Evolutionary conservation across 148 eudicot species (phyloP), one percentile per base, ranked within the genome.

Genomic region (Salicornia ramosissima): DNA sequence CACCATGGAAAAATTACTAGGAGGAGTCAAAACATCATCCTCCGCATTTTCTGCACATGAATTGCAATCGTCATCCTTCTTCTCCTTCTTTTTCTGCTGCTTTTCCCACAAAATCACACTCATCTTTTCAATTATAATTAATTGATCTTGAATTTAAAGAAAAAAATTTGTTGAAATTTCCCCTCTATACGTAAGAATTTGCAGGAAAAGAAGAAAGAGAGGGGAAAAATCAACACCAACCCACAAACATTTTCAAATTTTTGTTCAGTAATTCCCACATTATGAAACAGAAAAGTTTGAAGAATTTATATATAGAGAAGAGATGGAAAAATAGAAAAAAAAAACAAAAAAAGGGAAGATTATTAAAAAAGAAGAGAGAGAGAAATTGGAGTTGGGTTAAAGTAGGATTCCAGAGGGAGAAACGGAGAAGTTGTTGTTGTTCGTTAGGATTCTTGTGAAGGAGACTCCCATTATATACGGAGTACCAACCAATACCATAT

Each of bases 1-100:
- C 1, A 89, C 96, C 81, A 81, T 80, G 2, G 91, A 82, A 73
- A 89, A 89, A 61, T 89, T 89, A 15, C 47, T 59, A n/a, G 91
- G 91, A 28, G 91, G 85, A 26, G 69, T 65, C 67, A 86, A 71
- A 64, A 81, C 73, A 53, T 30, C 85, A 34, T 77, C 75, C 5
- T 70, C 43, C 21, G n/a, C 54, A 56, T 49, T 64, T 21, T 45
- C 79, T 21, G 22, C 76, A 28, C 40, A 3, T 36, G 40, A 36
- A 36, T 19, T 36, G 40, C 40, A 36, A 36, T 58, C 63, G 36
- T 62, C 65, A n/a, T 36, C 65, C 40, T 69, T 74, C 40, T 63
- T 59, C 53, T 73, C 70, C 74, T 78, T 36, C 74, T 78, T 36
- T 45, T 76, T 53, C 46, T 76, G 69, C 69, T 60, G 68, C 26